phyloP scores from a whole-genome alignment of 495 filamentous ascomycete species.

The Umbilicaria muhlenbergii region DNA sequence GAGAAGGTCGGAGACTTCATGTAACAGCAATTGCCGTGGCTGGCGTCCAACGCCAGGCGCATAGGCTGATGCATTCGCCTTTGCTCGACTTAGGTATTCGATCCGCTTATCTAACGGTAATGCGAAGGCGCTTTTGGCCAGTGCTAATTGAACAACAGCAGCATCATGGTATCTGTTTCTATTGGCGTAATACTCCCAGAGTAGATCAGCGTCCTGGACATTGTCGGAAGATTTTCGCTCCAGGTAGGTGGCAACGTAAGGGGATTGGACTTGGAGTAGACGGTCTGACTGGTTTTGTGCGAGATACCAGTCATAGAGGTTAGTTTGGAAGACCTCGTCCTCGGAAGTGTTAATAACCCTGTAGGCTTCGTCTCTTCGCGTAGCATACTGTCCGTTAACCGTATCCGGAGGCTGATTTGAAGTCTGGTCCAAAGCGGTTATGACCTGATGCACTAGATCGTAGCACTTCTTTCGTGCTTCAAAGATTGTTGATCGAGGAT shows the following conservation, averaged over 20 bases:
- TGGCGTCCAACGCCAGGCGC: constrained; percentile 57
- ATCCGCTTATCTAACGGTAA: constrained; percentile 66
- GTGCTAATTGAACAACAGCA: constrained; percentile 65
- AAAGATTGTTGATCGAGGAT: constrained; percentile 51
- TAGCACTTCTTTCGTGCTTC: constrained; percentile 66
- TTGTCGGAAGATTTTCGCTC: constrained; percentile 51
- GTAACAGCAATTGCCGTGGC: constrained; percentile 58
- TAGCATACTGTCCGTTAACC: constrained; percentile 64
- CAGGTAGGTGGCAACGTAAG: constrained; percentile 76
- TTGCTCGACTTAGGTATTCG: constrained; percentile 74
- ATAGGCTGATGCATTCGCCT: constrained; percentile 68
- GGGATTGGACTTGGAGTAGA: constrained; percentile 66
- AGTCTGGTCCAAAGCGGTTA: constrained; percentile 58
- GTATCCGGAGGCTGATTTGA: constrained; percentile 47
- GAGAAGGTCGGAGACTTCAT: constrained; percentile 70
- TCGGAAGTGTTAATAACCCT: constrained; percentile 65
- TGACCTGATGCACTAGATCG: constrained; percentile 59
- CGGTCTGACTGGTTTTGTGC: constrained; percentile 65
- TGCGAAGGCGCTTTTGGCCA: constrained; percentile 66
- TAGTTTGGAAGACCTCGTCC: constrained; percentile 86
- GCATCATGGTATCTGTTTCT: constrained; percentile 68
- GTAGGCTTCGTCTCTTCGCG: constrained; percentile 74
- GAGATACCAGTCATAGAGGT: constrained; percentile 95
- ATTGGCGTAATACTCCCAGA: constrained; percentile 79
- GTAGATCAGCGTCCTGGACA: constrained; percentile 68